A percentile compares a stretch with the other conserved stretches of the same genome.
phyloP scores from a whole-genome alignment of 192 early-diverging fungal genomes.

The Backusella mclennaniae region DNA sequence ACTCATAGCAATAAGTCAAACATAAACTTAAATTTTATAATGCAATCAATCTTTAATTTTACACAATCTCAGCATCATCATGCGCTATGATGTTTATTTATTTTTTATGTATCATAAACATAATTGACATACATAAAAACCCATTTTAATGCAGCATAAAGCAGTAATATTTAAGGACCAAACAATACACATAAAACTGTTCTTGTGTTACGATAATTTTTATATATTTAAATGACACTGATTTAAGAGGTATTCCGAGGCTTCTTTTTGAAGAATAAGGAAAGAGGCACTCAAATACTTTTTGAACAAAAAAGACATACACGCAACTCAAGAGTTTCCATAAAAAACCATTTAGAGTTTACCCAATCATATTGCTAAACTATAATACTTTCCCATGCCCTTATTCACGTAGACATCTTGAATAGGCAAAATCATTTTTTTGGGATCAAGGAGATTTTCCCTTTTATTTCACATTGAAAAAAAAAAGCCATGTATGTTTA shows the following conservation, averaged over 20 bases:
- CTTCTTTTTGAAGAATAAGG: neutral
- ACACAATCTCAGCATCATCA: neutral
- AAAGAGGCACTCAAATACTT: neutral
- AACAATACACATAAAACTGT: neutral
- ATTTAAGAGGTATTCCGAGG: neutral
- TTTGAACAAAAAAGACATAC: neutral
- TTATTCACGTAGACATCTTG: neutral
- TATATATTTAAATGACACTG: neutral
- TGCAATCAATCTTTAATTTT: neutral
- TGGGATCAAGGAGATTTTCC: neutral
- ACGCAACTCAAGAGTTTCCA: neutral
- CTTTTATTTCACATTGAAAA: slow-evolving; percentile 2
- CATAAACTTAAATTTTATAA: neutral
- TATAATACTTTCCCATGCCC: neutral
- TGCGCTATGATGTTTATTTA: neutral
- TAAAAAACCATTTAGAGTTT: neutral
- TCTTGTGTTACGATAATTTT: neutral
- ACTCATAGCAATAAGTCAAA: neutral
- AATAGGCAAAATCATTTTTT: neutral
- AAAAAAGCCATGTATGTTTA: neutral
- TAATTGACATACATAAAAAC: neutral
- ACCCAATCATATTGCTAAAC: neutral
- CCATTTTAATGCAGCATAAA: neutral
- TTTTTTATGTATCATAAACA: neutral
- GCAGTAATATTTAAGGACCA: neutral